Base-by-base conservation (phyloP, 1,284 basidiomycete species). In the Moesziomyces antarcticus region DNA sequence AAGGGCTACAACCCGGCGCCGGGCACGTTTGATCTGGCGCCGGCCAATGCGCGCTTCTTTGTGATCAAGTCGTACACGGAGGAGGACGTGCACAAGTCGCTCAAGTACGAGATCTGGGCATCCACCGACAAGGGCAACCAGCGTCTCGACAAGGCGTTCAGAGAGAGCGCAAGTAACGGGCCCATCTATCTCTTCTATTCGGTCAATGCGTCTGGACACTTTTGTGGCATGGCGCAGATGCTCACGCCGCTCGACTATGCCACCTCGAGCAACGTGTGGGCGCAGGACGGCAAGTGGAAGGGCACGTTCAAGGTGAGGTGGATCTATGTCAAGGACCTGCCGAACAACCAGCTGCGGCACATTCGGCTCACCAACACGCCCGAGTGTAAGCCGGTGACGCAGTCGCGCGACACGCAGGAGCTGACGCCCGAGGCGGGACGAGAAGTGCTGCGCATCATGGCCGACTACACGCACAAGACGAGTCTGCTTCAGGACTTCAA, bases 51-150 rank as follows among this genome's bases (percentile, higher is more conserved):
- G 21, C 75, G 81, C 46, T 80, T 72, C 63, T 82, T 83, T 57
- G 81, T 83, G 37, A 83, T 83, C 77, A 83, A 83, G 51, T 79
- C 77, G 27, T 83, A 82, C 50, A 83, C 80, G 24, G 81, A 83
- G 37, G 80, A 80, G 25, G 82, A 84, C 45, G 79, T 84, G 22
- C 74, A 81, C 58, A 77, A 76, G 25, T 82, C 79, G 33, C 69
- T 84, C 49, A 74, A 74, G 47, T 75, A 82, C 72, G 80, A 79
- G 50, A 82, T 84, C 44, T 84, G 82, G 82, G 79, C 82, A 0
- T 80, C 77, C 18, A 84, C 82, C n/a, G 80, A 82, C 35, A 82
- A 82, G 56, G 82, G 82, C 49, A 84, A 84, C 56, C 67, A 75
- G 47, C 72, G 82, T 2, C 70, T 84, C 50, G 78, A 84, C 62